phyloP scores from a whole-genome alignment of 2,329 filamentous ascomycete genomes.

The Lanzia echinophila region DNA sequence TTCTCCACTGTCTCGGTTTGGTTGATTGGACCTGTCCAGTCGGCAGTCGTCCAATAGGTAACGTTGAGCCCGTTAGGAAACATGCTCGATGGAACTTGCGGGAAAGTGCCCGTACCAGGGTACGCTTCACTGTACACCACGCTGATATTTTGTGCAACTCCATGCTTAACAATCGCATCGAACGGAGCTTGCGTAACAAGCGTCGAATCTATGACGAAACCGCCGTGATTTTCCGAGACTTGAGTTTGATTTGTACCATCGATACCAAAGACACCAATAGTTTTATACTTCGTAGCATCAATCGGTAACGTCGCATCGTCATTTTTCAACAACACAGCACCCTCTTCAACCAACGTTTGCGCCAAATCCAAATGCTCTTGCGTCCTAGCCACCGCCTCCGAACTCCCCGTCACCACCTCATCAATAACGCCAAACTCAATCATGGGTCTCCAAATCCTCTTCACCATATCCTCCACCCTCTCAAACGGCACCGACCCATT shows the following conservation, averaged over 20 bases:
- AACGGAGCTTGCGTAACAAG: neutral
- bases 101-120: neutral
- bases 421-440: neutral
- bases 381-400: neutral
- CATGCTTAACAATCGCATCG: neutral
- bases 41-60: neutral
- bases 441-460: constrained; percentile 33
- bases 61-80: neutral
- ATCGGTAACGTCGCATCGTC: neutral
- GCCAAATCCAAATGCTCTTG: neutral
- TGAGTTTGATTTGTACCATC: neutral
- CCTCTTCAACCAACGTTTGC: neutral
- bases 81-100: neutral
- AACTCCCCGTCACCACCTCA: neutral
- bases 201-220: neutral
- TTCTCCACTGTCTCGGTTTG: neutral
- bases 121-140: neutral
- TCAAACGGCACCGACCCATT: constrained; percentile 60
- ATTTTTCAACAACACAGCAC: neutral
- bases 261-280: neutral
- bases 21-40: neutral
- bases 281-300: neutral
- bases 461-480: constrained; percentile 59
- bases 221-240: neutral
- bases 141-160: neutral